Conservation (phyloP, 108 stramenopile genomes). For the Bacterosira constricta region DNA sequence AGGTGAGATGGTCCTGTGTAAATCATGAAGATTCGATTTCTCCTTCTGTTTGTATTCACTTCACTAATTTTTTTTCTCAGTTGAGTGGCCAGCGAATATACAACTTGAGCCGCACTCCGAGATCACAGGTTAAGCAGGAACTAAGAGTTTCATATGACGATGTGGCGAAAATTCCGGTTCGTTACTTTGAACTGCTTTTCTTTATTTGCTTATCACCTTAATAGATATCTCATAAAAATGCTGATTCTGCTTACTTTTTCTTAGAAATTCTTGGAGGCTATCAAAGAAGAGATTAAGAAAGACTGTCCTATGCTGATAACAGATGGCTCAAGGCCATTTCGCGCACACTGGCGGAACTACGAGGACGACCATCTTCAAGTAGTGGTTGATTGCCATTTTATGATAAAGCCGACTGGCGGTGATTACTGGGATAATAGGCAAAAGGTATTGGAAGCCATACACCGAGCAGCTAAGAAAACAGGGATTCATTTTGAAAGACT, state of each 20-base stretch:
- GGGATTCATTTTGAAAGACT: slow-evolving; percentile 51
- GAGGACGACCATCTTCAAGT: slow-evolving; percentile 62
- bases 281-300: slow-evolving; percentile 65
- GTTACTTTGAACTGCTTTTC: no score
- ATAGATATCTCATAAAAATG: no score
- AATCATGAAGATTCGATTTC: slow-evolving; percentile 30
- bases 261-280: slow-evolving; percentile 52
- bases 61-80: slow-evolving; percentile 46
- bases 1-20: slow-evolving; percentile 1
- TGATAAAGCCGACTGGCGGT: slow-evolving; percentile 53
- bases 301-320: slow-evolving; percentile 64
- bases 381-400: slow-evolving; percentile 69
- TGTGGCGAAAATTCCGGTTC: slow-evolving; percentile 59
- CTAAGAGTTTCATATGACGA: slow-evolving; percentile 60
- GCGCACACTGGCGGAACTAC: slow-evolving; percentile 58
- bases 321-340: slow-evolving; percentile 68
- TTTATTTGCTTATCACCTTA: no score
- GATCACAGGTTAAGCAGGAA: slow-evolving; percentile 66
- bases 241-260: no score
- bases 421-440: slow-evolving; percentile 69
- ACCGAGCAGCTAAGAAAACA: slow-evolving; percentile 62
- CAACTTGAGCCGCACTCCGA: slow-evolving; percentile 62
- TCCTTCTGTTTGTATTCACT: slow-evolving; percentile 40
- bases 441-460: slow-evolving; percentile 64
- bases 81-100: slow-evolving; percentile 52